Conservation (phyloP, 1,284 basidiomycete species). For the Ceratobasidium sp. region DNA sequence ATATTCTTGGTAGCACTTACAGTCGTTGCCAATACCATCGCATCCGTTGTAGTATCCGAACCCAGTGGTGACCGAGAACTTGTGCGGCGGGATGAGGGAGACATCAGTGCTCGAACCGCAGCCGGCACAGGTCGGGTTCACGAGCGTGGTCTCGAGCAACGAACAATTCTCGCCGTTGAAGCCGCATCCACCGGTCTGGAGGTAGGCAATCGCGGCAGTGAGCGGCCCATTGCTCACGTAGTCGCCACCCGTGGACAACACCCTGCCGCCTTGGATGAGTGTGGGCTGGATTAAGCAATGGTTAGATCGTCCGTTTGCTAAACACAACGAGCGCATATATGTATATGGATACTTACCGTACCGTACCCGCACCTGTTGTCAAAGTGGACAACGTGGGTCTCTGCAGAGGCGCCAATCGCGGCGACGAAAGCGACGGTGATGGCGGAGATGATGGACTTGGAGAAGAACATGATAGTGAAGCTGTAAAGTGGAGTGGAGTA, state of each 20-base stretch:
- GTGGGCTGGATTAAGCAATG: constrained; percentile 49
- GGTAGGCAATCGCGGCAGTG: constrained; percentile 57
- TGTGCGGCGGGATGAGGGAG: constrained; percentile 59
- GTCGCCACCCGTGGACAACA: constrained; percentile 51
- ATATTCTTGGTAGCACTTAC: constrained; percentile 51
- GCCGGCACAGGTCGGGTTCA: constrained; percentile 58
- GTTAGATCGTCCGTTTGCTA: neutral
- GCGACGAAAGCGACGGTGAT: constrained; percentile 17
- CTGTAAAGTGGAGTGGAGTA: neutral
- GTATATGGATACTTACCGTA: constrained; percentile 51
- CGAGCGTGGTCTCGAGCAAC: constrained; percentile 59
- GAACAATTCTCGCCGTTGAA: constrained; percentile 61
- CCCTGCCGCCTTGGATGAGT: constrained; percentile 50
- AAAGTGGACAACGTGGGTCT: constrained; percentile 53
- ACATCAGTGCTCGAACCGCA: constrained; percentile 61
- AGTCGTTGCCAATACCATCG: constrained; percentile 57
- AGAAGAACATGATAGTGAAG: neutral
- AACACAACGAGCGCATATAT: neutral
- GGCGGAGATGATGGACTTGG: constrained; percentile 12
- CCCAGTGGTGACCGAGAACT: constrained; percentile 58
- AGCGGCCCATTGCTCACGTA: constrained; percentile 57
- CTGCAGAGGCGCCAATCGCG: constrained; percentile 46
- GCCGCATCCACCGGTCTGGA: constrained; percentile 58
- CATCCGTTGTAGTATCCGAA: constrained; percentile 60
- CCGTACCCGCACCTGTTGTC: constrained; percentile 56